Percentiles rank a stretch among this genome's conserved stretches.
Evolutionary conservation across 1,284 basidiomycete species (phyloP).

Genomic region (Trichosporon coremiiforme): DNA sequence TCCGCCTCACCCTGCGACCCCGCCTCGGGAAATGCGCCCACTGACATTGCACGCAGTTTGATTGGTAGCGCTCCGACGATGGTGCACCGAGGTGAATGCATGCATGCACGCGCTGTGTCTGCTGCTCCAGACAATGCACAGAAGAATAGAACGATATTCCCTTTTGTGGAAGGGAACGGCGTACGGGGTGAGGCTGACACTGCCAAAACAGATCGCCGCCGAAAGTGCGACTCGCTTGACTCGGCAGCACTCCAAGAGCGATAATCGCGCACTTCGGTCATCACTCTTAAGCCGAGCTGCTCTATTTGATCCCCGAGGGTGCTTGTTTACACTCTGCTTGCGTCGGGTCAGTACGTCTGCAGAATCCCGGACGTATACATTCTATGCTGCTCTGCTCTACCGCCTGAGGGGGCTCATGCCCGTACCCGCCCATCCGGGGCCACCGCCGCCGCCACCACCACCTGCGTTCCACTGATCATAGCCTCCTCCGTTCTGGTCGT

Average conservation of each 20-base stretch:
- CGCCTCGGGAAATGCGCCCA: background rate
- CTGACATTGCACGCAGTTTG: background rate
- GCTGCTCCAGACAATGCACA: no score
- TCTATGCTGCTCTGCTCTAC: slow-evolving; percentile 18
- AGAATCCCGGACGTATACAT: background rate
- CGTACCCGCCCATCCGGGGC: slow-evolving; percentile 32
- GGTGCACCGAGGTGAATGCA: background rate
- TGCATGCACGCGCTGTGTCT: background rate
- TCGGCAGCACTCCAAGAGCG: background rate
- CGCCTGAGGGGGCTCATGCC: slow-evolving; percentile 51
- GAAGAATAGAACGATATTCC: no score
- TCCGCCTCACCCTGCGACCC: background rate
- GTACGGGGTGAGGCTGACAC: background rate
- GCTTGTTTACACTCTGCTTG: background rate
- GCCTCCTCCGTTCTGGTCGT: slow-evolving; percentile 25
- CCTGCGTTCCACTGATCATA: slow-evolving; percentile 27
- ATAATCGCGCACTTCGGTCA: slow-evolving; percentile 11
- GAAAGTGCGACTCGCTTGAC: background rate
- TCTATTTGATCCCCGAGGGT: background rate
- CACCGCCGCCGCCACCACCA: slow-evolving; percentile 32
- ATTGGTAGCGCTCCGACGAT: background rate
- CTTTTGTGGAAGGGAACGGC: no score
- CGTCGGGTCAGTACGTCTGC: background rate
- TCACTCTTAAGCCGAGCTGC: background rate
- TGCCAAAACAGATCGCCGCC: background rate